Base-by-base conservation (phyloP, 768 basidiomycete genomes). In the Tylopilus sp. region DNA sequence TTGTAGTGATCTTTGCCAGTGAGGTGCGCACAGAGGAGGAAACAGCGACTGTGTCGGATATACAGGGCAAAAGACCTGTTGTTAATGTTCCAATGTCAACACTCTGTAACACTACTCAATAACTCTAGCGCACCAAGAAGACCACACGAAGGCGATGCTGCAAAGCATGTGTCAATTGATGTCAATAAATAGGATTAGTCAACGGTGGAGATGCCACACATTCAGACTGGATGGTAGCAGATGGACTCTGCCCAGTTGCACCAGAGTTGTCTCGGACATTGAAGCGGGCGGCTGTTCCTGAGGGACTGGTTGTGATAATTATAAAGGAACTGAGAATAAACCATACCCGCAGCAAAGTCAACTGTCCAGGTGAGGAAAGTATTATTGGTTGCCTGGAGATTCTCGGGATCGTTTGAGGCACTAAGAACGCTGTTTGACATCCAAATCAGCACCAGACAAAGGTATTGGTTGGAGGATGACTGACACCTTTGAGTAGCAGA, bases 241-340 rank as follows among this genome's bases (percentile, higher is more conserved):
- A 29, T 7, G 78, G 86, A 3, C 78, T 70, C 60, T 83, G 83
- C 0, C 66, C 74, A 44, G 64, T 24, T 0, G 22, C 0, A 61
- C 92, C 91, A 29, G 72, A 79, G 50, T 51, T 66, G 62, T 94
- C 92, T 64, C 78, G 79, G 56, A 93, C 54, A 12, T 71, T 75
- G 26, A 92, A 65, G 48, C 80, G 84, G 51, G 91, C 66, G 36
- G 59, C 64, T 6, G 77, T 78, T n/a, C 74, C 85, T 82, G 5
- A 6, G 22, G 12, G 7, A 22, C 52, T 22, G 6, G 36, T 30
- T 24, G 14, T 3, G 10, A 11, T 24, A 13, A 28, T 21, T 4
- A 42, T 8, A 22, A 5, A 21, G 4, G 24, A 31, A 42, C n/a
- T 1, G 3, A 48, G 3, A 11, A 17, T n/a, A n/a, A n/a, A n/a